A percentile compares a stretch with the other conserved stretches of the same genome.
Conservation (phyloP, 2,329 filamentous ascomycete genomes). For the Fusarium citri region DNA sequence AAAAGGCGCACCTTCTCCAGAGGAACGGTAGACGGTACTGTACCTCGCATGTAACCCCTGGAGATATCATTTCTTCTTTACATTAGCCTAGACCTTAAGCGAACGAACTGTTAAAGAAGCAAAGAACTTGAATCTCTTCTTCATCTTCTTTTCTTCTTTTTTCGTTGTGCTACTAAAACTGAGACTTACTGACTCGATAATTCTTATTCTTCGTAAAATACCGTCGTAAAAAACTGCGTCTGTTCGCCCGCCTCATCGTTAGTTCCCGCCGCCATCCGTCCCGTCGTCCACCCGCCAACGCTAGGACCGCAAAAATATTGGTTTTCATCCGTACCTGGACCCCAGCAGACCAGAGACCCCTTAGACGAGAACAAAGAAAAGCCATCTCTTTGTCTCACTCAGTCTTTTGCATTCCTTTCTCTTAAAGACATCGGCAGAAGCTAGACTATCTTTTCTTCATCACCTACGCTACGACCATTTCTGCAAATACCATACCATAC, state of each 20-base stretch:
- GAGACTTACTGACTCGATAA: neutral
- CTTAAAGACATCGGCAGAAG: conserved; percentile 11
- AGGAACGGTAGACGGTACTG: conserved; percentile 16
- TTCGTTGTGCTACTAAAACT: neutral
- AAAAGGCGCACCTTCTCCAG: conserved; percentile 31
- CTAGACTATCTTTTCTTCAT: neutral
- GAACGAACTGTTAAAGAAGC: conserved; percentile 14
- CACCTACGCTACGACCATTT: neutral
- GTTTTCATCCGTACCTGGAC: neutral
- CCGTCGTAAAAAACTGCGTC: neutral
- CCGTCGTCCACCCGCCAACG: conserved; percentile 46
- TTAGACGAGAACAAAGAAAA: conserved; percentile 18
- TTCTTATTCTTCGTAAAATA: neutral
- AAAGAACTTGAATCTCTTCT: neutral
- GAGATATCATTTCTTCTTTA: conserved; percentile 38
- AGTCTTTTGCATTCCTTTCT: conserved; percentile 15
- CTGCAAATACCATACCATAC: neutral
- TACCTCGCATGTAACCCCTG: conserved; percentile 35
- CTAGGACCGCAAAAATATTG: conserved; percentile 30
- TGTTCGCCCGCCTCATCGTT: conserved; percentile 21
- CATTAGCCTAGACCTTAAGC: conserved; percentile 26
- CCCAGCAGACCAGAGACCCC: conserved; percentile 30
- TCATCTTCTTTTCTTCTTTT: neutral
- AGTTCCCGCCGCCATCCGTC: conserved; percentile 41
- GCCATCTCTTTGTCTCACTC: conserved; percentile 4